Base-by-base conservation (phyloP, 2,329 filamentous ascomycete genomes). In the Penicillium sp. region DNA sequence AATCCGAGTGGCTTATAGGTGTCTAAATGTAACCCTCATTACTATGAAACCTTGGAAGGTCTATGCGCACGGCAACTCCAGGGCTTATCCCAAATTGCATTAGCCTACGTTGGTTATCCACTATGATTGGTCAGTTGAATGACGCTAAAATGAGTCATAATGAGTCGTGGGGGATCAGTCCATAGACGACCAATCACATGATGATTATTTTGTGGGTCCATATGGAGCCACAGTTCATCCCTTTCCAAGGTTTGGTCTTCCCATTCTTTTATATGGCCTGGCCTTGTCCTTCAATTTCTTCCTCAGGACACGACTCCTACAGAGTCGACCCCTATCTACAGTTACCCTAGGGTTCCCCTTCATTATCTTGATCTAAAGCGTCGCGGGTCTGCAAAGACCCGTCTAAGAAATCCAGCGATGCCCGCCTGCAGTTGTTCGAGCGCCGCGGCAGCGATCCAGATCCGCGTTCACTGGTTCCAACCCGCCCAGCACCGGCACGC, bases 91-190 rank as follows among this genome's bases (percentile, higher is more conserved):
- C 11, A 45, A 16, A 33, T 1, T 7, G 3, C 2, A 19, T n/a
- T 39, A 36, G 53, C n/a, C 19, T 39, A 23, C 13, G 6, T 5
- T 6, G 29, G 10, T 11, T n/a, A 3, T 27, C 5, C 3, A 23
- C 5, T 47, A 2, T 59, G 41, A 64, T 60, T 59, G 58, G 64
- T n/a, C 47, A 39, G 39, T 52, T 23, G 5, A 25, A 10, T 16
- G 1, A 27, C 64, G 43, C 62, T 65, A 66, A 65, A 66, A 67
- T 67, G 65, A 67, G 65, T 67, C 65, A 67, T 57, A n/a, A 59
- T 67, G 65, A 67, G 62, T 67, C 62, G 27, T 57, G 46, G 27
- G 39, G 41, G 40, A 48, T 19, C 43, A 31, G 40, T 31, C 11
- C 8, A 31, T 19, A 7, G 2, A 13, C 2, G 11, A 25, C 62